Evolutionary conservation across 495 filamentous ascomycete species (phyloP), one percentile per base, ranked within the genome.

Genomic region (Cryomyces minteri): DNA sequence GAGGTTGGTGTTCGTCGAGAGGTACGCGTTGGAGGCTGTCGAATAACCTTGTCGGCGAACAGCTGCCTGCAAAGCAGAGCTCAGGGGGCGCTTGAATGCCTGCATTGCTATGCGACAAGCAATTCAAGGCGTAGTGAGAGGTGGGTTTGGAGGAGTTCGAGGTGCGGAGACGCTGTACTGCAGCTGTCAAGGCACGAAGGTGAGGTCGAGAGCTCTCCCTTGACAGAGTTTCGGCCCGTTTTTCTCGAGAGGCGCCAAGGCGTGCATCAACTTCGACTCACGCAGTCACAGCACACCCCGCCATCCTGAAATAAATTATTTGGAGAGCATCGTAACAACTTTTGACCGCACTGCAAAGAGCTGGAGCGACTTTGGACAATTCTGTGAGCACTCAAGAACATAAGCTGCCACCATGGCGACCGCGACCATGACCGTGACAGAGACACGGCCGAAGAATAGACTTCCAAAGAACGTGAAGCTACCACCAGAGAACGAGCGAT

Each of bases 401-500:
- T 18, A 41, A 9, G n/a, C 12, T 11, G 28, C 47, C 56, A 62
- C 40, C 46, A 82, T 82, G 76, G 73, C 77, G 39, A 80, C 75
- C 10, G 18, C 18, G 55, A 80, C 75, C 10, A 69, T 77, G 60
- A 81, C 76, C 18, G 51, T 70, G 55, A 69, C 68, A 49, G 64
- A 63, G 25, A 57, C 64, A 43, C 58, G 65, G 25, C 62, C 68
- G 31, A 70, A 68, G 54, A 62, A 62, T 50, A 71, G 71, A 49
- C 53, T 70, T 12, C 66, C 71, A 44, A 88, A 88, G 61, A 76
- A 81, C 54, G 61, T 72, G 46, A 83, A 86, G 54, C 71, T 88
- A 0, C 70, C 83, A 1, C 84, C 90, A 34, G 90, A 98, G 58
- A 92, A 87, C 53, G 90, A 98, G 64, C 78, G 90, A 39, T 94